Evolutionary conservation across 306 rosid genomes (phyloP).

Genomic region (Betula pendula): DNA sequence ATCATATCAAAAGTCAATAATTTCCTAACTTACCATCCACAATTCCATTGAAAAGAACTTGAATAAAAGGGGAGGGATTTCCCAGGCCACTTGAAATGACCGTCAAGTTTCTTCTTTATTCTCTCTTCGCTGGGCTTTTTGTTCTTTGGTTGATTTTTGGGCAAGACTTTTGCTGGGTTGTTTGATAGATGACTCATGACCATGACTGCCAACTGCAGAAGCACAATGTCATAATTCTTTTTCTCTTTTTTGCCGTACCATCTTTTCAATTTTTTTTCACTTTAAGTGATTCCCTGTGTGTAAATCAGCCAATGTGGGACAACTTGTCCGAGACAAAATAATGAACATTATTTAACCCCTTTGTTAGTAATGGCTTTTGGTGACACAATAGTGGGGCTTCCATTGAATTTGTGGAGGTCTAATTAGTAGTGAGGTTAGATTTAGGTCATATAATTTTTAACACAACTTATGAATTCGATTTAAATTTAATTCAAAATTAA

Average conservation of each 20-base stretch:
- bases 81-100: constrained; percentile 16
- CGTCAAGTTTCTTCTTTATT: constrained; percentile 1
- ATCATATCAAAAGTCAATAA: no score
- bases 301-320: constrained; percentile 26
- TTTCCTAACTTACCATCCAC: no score
- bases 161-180: constrained; percentile 23
- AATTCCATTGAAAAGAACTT: background rate
- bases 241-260: constrained; percentile 19
- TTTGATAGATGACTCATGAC: constrained; percentile 30
- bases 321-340: constrained; percentile 11
- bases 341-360: constrained; percentile 31
- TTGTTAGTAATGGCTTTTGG: background rate
- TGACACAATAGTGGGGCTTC: constrained; percentile 3
- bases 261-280: constrained; percentile 20
- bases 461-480: no score
- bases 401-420: background rate
- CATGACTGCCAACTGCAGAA: constrained; percentile 17
- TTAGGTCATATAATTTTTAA: no score
- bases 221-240: constrained; percentile 10
- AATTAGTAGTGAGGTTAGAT: background rate
- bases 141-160: background rate
- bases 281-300: constrained; percentile 34
- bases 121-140: background rate
- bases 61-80: background rate
- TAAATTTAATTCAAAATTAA: no score